phyloP scores from a whole-genome alignment of 495 filamentous ascomycete species.

The Daldinia concentrica region DNA sequence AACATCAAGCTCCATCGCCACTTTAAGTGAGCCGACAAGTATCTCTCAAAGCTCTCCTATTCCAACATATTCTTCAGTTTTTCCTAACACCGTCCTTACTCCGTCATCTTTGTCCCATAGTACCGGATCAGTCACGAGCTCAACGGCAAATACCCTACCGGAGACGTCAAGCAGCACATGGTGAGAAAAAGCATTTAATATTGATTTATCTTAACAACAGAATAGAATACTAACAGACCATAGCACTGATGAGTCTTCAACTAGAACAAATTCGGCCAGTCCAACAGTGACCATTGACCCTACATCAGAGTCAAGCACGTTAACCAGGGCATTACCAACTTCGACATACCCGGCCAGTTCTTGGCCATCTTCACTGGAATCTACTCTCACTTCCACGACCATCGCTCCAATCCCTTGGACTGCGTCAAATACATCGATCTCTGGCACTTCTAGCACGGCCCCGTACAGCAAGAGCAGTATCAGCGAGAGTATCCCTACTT shows the following conservation, averaged over 20 bases:
- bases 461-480: constrained; percentile 8
- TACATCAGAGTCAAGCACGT: not conserved
- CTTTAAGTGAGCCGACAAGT: constrained; percentile 18
- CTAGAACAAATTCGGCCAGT: not conserved
- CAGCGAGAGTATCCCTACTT: not conserved
- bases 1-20: constrained; percentile 18
- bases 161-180: constrained; percentile 25
- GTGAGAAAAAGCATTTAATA: constrained; percentile 10
- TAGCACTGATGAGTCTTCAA: constrained; percentile 31
- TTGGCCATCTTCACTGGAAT: constrained; percentile 5
- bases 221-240: constrained; percentile 10
- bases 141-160: not conserved
- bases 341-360: constrained; percentile 12
- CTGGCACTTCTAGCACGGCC: constrained; percentile 19
- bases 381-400: constrained; percentile 22
- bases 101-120: constrained; percentile 5
- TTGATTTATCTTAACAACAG: not conserved
- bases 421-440: constrained; percentile 20
- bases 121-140: constrained; percentile 6
- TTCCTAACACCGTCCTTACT: not conserved
- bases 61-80: not conserved
- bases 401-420: constrained; percentile 27
- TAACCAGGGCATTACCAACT: not conserved
- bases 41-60: constrained; percentile 3
- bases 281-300: not conserved